Base-by-base conservation (phyloP, 116 monocot species). In the Trichopus zeylanicus region DNA sequence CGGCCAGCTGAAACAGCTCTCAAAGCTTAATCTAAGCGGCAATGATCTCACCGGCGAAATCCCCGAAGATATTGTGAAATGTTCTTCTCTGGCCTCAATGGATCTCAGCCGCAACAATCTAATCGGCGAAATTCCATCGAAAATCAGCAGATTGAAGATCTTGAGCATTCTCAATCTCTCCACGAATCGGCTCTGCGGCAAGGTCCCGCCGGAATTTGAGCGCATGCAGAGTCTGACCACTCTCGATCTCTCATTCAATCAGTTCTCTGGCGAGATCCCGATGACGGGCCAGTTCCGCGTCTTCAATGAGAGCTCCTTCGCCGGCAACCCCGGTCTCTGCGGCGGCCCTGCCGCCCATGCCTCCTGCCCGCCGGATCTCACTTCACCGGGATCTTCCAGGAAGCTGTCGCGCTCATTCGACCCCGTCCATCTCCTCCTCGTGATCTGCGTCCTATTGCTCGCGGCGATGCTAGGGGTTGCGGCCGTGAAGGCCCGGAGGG, bases 221-320 rank as follows among this genome's bases (percentile, higher is more conserved):
- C 51, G 62, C 30, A 91, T 97, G 97, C 69, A 56, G 75, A 87
- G 87, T 70, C 59, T 97, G 39, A 84, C 87, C 1, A 67, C 66
- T 6, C 77, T 97, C 23, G 97, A 97, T 20, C 84, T 97, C 34
- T 97, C 97, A 11, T 84, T 66, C 73, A 97, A 97, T 65, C 62
- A 71, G 31, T 56, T 97, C 30, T 74, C 66, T 3, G 97, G 97
- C 12, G 31, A 29, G 6, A 72, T 97, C 57, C 87, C 91, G 6
- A 13, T 20, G 12, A 72, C 75, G 51, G 95, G 91, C 13, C 95
- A 84, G 67, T 84, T 91, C 46, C 70, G 75, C 39, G 87, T 91
- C 37, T 97, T 97, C 77, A 84, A 97, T 48, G 74, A 47, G 54
- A 84, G 78, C 63, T 75, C 81, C 26, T 97, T 87, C 63, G 70